Base-by-base conservation (phyloP, 2,329 filamentous ascomycete species). In the Zarea fungicola region DNA sequence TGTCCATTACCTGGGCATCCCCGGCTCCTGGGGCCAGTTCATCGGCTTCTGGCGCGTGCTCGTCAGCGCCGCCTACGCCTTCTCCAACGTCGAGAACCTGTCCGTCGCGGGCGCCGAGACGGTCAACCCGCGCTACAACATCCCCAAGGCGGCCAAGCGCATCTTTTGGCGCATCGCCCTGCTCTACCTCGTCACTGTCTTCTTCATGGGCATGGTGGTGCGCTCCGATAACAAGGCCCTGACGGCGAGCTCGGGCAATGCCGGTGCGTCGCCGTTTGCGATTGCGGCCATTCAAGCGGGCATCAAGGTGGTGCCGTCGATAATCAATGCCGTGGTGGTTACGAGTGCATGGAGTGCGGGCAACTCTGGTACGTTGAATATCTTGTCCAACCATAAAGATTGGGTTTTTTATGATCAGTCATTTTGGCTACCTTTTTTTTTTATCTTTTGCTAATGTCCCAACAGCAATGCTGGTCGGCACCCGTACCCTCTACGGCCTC, bases 401-500 rank as follows among this genome's bases (percentile, higher is more conserved):
- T n/a, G n/a, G n/a, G n/a, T n/a, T 11, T 32, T 11, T 11, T 32
- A 9, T 35, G 32, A 8, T 8, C n/a, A 6, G 10, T n/a, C 32
- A 35, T 16, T 18, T 16, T 35, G 6, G 16, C 9, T 11, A 35
- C 7, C 26, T 10, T n/a, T 19, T 6, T 40, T 18, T 10, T 35
- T 35, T 13, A 35, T 16, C 23, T 22, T 39, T 14, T 5, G 36
- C 42, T 45, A 11, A 39, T 21, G 28, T n/a, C 3, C 13, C 2
- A 13, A 25, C 14, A 48, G 45, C 45, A 5, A 28, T 54, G 26
- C 40, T 49, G 5, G 34, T 51, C 2, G 78, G 81, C 42, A 81
- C 78, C 22, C 78, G 83, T 57, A 78, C 85, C 13, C 68, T 87
- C 8, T 80, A 82, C 57, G 78, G 78, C 49, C 74, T 87, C 51